Percentiles rank a stretch among this genome's conserved stretches.
phyloP scores from a whole-genome alignment of 2,329 filamentous ascomycete genomes.

The Aspergillaceae sp. region DNA sequence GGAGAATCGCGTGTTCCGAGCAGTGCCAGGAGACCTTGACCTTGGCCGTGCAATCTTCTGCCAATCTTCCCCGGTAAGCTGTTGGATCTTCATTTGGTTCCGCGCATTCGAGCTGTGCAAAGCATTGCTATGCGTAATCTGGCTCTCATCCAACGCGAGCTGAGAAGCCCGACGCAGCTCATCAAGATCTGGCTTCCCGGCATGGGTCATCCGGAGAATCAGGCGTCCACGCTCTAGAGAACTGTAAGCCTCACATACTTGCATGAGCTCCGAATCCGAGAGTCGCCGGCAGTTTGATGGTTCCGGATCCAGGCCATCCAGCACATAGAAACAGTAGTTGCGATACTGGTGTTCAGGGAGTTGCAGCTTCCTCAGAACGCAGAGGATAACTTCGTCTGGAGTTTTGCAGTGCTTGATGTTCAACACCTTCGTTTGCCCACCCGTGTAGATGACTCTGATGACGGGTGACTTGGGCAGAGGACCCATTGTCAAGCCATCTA shows the following conservation, averaged over 20 bases:
- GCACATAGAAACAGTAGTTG: slow-evolving; percentile 94
- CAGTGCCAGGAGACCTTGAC: slow-evolving; percentile 63
- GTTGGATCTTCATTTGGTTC: slow-evolving; percentile 79
- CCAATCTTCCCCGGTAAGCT: slow-evolving; percentile 80
- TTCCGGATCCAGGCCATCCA: slow-evolving; percentile 76
- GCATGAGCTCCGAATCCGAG: slow-evolving; percentile 78
- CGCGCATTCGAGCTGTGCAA: slow-evolving; percentile 58
- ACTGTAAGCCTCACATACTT: slow-evolving; percentile 78
- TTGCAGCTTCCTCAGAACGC: slow-evolving; percentile 78
- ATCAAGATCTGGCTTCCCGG: slow-evolving; percentile 76
- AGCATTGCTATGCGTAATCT: slow-evolving; percentile 59
- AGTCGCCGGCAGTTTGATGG: slow-evolving; percentile 72
- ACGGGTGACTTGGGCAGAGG: slow-evolving; percentile 79
- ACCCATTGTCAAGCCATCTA: slow-evolving; percentile 79
- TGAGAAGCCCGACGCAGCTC: slow-evolving; percentile 81
- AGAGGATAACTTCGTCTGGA: slow-evolving; percentile 84
- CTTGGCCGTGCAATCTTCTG: slow-evolving; percentile 78
- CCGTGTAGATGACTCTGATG: slow-evolving; percentile 87
- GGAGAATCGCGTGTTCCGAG: slow-evolving; percentile 19
- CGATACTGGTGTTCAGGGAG: slow-evolving; percentile 84
- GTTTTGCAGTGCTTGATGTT: slow-evolving; percentile 87
- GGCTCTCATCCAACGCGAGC: slow-evolving; percentile 80
- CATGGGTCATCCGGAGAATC: slow-evolving; percentile 85
- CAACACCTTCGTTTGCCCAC: slow-evolving; percentile 84
- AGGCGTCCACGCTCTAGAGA: slow-evolving; percentile 81